Evolutionary conservation across 345 rosid species (phyloP).

Genomic region (Boechera stricta): DNA sequence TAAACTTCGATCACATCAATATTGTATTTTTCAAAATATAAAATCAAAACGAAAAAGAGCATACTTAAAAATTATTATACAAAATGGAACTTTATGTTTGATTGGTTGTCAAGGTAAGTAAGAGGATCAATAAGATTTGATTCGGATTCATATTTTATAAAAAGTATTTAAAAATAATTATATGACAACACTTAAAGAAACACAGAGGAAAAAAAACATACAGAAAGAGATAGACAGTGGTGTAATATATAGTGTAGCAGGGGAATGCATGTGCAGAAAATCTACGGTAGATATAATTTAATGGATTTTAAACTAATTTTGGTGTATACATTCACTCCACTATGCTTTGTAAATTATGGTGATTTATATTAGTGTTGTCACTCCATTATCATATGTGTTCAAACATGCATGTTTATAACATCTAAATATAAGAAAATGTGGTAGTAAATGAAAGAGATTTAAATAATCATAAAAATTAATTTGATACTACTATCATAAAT

Average conservation of each 20-base stretch:
- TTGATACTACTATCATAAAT: background rate
- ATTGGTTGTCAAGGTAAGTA: conserved; percentile 36
- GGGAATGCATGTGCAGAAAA: conserved; percentile 61
- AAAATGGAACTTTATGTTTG: conserved; percentile 33
- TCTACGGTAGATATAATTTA: conserved; percentile 59
- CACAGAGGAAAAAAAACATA: background rate
- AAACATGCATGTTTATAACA: background rate
- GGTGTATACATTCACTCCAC: conserved; percentile 46
- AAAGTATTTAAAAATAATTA: conserved; percentile 3
- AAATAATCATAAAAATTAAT: background rate
- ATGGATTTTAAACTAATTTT: background rate
- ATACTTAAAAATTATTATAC: conserved; percentile 4
- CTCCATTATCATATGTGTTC: background rate
- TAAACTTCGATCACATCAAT: background rate
- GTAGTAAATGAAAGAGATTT: too few species aligned
- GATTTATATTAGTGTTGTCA: background rate
- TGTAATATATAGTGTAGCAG: conserved; percentile 40
- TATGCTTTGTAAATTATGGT: conserved; percentile 46
- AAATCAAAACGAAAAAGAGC: background rate
- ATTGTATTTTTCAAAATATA: background rate
- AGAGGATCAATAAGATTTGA: conserved; percentile 41
- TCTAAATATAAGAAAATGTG: background rate
- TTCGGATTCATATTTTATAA: conserved; percentile 18
- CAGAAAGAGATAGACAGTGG: conserved; percentile 16
- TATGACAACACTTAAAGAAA: conserved; percentile 11